A percentile compares a stretch with the other conserved stretches of the same genome.
Evolutionary conservation across 768 basidiomycete genomes (phyloP).

Genomic region (Podaxis carcinomalis): DNA sequence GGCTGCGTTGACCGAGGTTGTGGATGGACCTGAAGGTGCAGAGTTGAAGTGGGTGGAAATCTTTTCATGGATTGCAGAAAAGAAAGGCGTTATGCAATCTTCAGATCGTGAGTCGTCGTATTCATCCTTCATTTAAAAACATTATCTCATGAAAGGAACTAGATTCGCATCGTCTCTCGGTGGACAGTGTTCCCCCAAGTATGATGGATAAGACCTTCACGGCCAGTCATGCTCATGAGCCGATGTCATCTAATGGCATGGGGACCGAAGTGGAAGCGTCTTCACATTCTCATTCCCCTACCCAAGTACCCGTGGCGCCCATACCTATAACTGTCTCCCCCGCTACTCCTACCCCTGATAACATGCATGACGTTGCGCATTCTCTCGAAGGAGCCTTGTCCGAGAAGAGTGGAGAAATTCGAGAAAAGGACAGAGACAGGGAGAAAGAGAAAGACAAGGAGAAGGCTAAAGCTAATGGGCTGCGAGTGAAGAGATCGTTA

Average conservation of each 20-base stretch:
- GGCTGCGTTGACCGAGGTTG: constrained; percentile 72
- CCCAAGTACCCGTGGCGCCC: constrained; percentile 18
- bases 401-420: constrained; percentile 3
- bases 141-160: neutral
- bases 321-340: constrained; percentile 61
- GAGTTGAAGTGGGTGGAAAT: constrained; percentile 78
- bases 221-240: neutral
- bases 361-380: neutral
- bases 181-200: constrained; percentile 2
- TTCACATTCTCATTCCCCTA: neutral
- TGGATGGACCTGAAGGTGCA: constrained; percentile 83
- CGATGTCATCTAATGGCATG: neutral
- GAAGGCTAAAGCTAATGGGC: constrained; percentile 12
- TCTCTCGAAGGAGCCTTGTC: neutral
- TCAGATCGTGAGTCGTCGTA: constrained; percentile 11
- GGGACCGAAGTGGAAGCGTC: neutral
- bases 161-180: constrained; percentile 7
- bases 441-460: constrained; percentile 11
- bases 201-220: constrained; percentile 6
- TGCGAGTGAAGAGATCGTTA: constrained; percentile 28
- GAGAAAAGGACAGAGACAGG: constrained; percentile 13
- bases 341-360: constrained; percentile 43
- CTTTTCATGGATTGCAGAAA: constrained; percentile 81
- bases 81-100: constrained; percentile 27
- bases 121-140: neutral